Percentiles rank a stretch among this genome's conserved stretches.
phyloP scores from a whole-genome alignment of 345 rosid genomes.

The Dimocarpus longan region DNA sequence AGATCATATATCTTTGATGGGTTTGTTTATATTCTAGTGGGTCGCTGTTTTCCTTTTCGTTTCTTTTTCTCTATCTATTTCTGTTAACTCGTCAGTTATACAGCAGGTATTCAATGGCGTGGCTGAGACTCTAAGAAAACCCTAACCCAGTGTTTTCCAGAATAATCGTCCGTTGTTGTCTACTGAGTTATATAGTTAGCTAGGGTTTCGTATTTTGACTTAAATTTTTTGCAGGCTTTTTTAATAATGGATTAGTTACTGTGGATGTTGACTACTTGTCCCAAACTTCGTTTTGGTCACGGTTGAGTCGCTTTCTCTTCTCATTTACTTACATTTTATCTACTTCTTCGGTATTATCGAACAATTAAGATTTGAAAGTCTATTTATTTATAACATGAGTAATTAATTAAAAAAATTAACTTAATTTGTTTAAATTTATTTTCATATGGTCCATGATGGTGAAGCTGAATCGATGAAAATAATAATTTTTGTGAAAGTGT shows the following conservation, averaged over 20 bases:
- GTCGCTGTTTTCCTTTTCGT: not conserved
- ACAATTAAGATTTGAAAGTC: too few species aligned
- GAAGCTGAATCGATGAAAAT: conserved; percentile 22
- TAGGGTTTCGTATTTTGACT: conserved; percentile 35
- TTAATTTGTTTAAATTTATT: not conserved
- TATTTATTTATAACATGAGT: too few species aligned
- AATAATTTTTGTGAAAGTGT: too few species aligned
- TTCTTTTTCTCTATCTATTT: not conserved
- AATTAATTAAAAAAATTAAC: too few species aligned
- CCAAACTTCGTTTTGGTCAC: conserved; percentile 23
- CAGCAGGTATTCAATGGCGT: conserved; percentile 5
- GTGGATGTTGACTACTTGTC: conserved; percentile 38
- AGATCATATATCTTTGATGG: too few species aligned
- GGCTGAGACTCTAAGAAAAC: conserved; percentile 22
- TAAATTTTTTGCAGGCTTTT: conserved; percentile 31
- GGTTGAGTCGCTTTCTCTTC: conserved; percentile 22
- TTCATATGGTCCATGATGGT: conserved; percentile 26
- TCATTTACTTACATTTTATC: not conserved
- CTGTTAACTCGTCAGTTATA: not conserved
- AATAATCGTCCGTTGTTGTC: not conserved
- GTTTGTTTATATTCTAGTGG: too few species aligned
- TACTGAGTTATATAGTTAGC: conserved; percentile 1
- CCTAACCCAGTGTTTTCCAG: conserved; percentile 24
- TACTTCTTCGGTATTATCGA: not conserved
- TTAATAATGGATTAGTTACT: conserved; percentile 23